Base-by-base conservation (phyloP, 1,284 basidiomycete genomes). In the Trametes hirsuta region DNA sequence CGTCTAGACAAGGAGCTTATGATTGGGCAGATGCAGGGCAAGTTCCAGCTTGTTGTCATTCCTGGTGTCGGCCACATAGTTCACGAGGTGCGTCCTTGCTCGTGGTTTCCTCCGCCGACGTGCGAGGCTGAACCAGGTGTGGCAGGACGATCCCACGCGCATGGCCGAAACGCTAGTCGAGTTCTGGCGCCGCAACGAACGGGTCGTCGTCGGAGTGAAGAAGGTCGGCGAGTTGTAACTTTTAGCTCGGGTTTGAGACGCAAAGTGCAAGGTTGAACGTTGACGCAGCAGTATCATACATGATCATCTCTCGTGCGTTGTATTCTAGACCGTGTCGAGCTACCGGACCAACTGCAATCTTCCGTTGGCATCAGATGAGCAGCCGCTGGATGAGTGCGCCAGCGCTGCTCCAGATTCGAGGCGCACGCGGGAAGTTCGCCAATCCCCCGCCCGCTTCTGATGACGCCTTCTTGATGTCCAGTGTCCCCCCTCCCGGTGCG, bases 1-100 rank as follows among this genome's bases (percentile, higher is more conserved):
- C 81, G 95, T 8, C 84, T 99, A 2, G 97, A 99, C 72, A 91
- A 87, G 66, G 89, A 94, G 65, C 82, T 99, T 42, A 98, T 97
- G 91, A 96, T 99, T 50, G 97, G 95, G 0, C 97, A 99, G 75
- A 98, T 99, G 97, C 90, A 93, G 76, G 96, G 96, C 58, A 98
- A 98, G 74, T 98, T 98, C 77, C 97, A 98, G 76, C 83, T 98
- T 68, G 88, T 86, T 22, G 94, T 98, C 25, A 84, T 97, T 63
- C 84, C 85, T 3, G 87, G 87, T 21, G 94, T 94, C 0, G 97
- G 97, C 0, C 97, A 99, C 72, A 92, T 97, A 77, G 74, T 99
- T 45, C 97, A 98, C 56, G 96, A 98, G 83, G 95, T 93, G 60
- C 55, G 82, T 68, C n/a, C 2, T 41, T 48, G 46, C 34, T 34